phyloP scores from a whole-genome alignment of 257 asterid genomes.

The Cordia subcordata region DNA sequence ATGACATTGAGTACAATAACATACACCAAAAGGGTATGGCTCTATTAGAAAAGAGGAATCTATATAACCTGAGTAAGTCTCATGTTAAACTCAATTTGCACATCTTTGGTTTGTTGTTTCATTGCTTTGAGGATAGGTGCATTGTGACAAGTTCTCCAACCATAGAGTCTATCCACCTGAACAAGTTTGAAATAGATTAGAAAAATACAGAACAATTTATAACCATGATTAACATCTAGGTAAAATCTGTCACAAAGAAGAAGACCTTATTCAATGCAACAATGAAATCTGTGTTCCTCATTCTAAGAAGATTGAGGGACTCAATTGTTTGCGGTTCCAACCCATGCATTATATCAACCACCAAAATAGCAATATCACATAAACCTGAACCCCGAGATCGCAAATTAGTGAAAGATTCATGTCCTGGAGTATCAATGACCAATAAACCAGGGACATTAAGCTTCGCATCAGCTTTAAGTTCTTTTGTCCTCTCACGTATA shows the following conservation, averaged over 20 bases:
- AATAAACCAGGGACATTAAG: conserved; percentile 91
- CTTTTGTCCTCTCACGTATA: conserved; percentile 93
- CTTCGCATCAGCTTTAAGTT: conserved; percentile 91
- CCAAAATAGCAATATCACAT: conserved; percentile 94
- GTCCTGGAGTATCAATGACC: conserved; percentile 98
- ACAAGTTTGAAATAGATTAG: conserved; percentile 6
- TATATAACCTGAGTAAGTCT: conserved; percentile 67
- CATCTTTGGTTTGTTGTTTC: conserved; percentile 76
- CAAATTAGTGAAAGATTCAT: conserved; percentile 87
- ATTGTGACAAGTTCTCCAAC: conserved; percentile 74
- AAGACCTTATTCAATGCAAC: conserved; percentile 93
- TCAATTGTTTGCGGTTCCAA: conserved; percentile 97
- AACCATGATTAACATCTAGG: conserved; percentile 3
- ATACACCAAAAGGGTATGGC: neutral
- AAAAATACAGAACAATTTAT: neutral
- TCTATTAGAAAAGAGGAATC: neutral
- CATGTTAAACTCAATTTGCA: conserved; percentile 55
- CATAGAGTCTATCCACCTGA: conserved; percentile 89
- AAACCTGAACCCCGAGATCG: conserved; percentile 97
- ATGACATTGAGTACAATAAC: neutral
- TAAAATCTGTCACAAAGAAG: conserved; percentile 6
- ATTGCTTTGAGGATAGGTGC: conserved; percentile 80
- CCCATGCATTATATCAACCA: conserved; percentile 97
- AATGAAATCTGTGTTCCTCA: conserved; percentile 87
- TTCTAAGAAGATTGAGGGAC: conserved; percentile 85